Percentiles rank a stretch among this genome's conserved stretches.
phyloP scores from a whole-genome alignment of 345 rosid species.

The Acer saccharum region DNA sequence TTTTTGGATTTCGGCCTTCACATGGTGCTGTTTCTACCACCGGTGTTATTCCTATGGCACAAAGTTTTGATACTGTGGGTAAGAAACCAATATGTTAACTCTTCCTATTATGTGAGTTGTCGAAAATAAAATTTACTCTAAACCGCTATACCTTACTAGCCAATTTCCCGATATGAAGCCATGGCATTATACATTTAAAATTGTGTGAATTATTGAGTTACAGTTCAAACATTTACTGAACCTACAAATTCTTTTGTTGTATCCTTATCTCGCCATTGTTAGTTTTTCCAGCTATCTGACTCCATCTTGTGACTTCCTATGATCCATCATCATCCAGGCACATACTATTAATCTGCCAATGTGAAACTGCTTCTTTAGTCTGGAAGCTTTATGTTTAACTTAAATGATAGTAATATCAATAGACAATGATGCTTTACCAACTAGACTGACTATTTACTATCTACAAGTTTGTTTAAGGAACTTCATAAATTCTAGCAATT shows the following conservation, averaged over 20 bases:
- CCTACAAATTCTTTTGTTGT: background rate
- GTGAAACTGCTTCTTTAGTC: background rate
- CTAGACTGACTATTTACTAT: background rate
- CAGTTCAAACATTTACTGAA: no score
- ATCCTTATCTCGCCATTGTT: background rate
- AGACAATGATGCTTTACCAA: background rate
- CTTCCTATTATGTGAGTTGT: background rate
- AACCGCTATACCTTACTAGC: background rate
- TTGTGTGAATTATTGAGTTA: no score
- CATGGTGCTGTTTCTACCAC: slow-evolving; percentile 53
- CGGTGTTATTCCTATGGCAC: slow-evolving; percentile 86
- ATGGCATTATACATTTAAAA: background rate
- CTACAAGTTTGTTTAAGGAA: background rate
- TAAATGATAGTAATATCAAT: background rate
- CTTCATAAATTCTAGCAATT: background rate
- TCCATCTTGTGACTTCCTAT: background rate
- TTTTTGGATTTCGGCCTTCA: slow-evolving; percentile 81
- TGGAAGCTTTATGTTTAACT: background rate
- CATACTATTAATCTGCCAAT: background rate
- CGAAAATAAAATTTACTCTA: background rate
- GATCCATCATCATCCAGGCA: background rate
- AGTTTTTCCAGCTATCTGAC: background rate
- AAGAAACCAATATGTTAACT: slow-evolving; percentile 18
- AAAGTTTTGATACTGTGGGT: slow-evolving; percentile 95
- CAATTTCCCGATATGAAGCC: background rate